These are phyloP conservation scores for Lentinula novae-zelandiae DNA, from an alignment of 1,284 basidiomycete genomes.

Conservation along the genomic window DNA sequence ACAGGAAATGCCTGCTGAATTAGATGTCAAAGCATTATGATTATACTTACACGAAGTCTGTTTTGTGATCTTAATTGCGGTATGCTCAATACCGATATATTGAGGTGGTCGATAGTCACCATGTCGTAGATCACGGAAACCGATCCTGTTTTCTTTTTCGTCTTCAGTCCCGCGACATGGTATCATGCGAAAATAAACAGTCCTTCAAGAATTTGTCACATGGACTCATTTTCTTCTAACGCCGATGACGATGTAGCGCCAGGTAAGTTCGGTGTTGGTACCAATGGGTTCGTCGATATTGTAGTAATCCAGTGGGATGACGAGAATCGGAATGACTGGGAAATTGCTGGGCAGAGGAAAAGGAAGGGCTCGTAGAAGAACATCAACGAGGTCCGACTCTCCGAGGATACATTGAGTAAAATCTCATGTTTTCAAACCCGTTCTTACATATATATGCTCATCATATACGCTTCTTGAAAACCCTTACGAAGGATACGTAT, in stretches of 20 bases:
- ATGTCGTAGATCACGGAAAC: neutral
- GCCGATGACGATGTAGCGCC: neutral
- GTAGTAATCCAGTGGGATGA: neutral
- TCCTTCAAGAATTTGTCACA: neutral
- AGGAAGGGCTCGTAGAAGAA: neutral
- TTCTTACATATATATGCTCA: too few species aligned
- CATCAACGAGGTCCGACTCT: neutral
- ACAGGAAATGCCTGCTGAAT: slow-evolving; percentile 51
- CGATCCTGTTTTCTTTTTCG: neutral
- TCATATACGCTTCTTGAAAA: too few species aligned
- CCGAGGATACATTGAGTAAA: neutral
- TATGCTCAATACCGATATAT: neutral
- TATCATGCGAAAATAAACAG: neutral
- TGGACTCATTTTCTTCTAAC: neutral
- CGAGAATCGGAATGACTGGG: neutral
- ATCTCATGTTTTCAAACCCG: too few species aligned
- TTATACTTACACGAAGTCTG: neutral
- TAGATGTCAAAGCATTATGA: slow-evolving; percentile 20
- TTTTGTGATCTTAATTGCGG: neutral
- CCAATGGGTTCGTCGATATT: neutral
- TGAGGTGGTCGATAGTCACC: neutral
- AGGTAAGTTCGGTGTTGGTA: neutral
- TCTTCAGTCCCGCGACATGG: too few species aligned
- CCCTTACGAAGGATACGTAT: too few species aligned
- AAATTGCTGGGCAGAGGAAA: neutral